These are phyloP conservation scores for Alternaria metachromatica DNA, from an alignment of 2,329 filamentous ascomycete species.

Conservation along the genomic window DNA sequence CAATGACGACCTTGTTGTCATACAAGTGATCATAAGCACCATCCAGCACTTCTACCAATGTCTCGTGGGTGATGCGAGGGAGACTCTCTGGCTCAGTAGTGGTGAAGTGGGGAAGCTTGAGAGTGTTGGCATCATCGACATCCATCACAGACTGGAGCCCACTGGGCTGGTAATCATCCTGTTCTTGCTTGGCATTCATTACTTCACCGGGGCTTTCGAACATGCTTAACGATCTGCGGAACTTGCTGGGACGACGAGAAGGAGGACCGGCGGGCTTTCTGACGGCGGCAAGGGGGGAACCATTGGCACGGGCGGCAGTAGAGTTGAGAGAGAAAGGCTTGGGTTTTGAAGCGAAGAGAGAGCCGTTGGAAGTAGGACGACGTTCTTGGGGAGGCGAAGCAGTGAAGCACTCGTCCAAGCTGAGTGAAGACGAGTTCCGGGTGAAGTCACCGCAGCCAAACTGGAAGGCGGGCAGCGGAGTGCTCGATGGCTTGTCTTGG, in stretches of 20 bases:
- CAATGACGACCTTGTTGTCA: conserved; percentile 84
- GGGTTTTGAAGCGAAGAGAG: conserved; percentile 65
- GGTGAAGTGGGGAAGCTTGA: conserved; percentile 82
- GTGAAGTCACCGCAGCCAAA: conserved; percentile 64
- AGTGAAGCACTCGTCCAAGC: conserved; percentile 80
- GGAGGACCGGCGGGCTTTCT: conserved; percentile 70
- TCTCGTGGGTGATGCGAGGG: conserved; percentile 82
- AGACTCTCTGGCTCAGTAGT: conserved; percentile 84
- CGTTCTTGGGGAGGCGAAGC: conserved; percentile 78
- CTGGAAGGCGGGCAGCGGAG: conserved; percentile 74
- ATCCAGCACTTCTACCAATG: conserved; percentile 85
- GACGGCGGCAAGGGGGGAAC: conserved; percentile 73
- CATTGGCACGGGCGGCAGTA: conserved; percentile 66
- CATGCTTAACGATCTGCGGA: conserved; percentile 94
- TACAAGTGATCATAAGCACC: conserved; percentile 79
- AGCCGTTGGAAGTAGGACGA: conserved; percentile 60
- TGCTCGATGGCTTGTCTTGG: conserved; percentile 57
- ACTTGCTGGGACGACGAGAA: conserved; percentile 75
- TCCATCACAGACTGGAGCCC: conserved; percentile 80
- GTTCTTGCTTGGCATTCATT: conserved; percentile 72
- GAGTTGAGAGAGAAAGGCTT: conserved; percentile 70
- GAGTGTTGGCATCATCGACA: conserved; percentile 76
- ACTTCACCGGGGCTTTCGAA: conserved; percentile 91
- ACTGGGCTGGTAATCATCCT: conserved; percentile 65
- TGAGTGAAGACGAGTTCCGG: conserved; percentile 65